These are phyloP conservation scores for Peronospora farinosa DNA, from an alignment of 352 stramenopile species.

Conservation along the genomic window DNA sequence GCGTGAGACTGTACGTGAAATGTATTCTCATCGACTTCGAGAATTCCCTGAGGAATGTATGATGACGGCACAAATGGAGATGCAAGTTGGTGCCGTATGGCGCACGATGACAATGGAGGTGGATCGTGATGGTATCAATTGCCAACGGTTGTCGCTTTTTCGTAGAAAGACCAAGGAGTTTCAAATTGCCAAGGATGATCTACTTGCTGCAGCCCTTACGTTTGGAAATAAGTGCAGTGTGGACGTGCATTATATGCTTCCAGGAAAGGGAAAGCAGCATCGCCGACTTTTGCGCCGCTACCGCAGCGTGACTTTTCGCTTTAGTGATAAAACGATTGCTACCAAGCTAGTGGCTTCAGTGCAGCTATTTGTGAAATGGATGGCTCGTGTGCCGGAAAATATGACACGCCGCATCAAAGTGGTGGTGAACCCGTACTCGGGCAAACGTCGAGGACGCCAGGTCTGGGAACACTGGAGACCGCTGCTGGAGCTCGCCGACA, in stretches of 20 bases:
- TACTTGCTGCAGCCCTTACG: constrained; percentile 38
- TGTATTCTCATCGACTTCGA: constrained; percentile 51
- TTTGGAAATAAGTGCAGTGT: constrained; percentile 27
- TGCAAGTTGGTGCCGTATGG: constrained; percentile 49
- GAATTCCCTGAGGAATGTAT: constrained; percentile 51
- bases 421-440: constrained; percentile 73
- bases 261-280: constrained; percentile 46
- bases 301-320: constrained; percentile 35
- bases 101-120: constrained; percentile 43
- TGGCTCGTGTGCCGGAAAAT: constrained; percentile 54
- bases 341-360: constrained; percentile 35
- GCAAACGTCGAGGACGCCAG: constrained; percentile 49
- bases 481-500: constrained; percentile 54
- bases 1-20: constrained; percentile 61
- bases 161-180: constrained; percentile 55
- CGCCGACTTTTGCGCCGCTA: constrained; percentile 52
- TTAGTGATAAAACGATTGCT: constrained; percentile 24
- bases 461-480: constrained; percentile 56
- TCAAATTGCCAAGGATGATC: constrained; percentile 46
- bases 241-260: constrained; percentile 60
- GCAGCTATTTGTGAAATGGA: constrained; percentile 59
- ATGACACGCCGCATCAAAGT: constrained; percentile 59
- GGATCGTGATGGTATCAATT: constrained; percentile 50
- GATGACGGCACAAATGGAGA: constrained; percentile 27
- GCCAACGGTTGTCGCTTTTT: constrained; percentile 49